Base-by-base conservation (phyloP, 2,329 filamentous ascomycete genomes). In the Ophiostoma triangulosporum region DNA sequence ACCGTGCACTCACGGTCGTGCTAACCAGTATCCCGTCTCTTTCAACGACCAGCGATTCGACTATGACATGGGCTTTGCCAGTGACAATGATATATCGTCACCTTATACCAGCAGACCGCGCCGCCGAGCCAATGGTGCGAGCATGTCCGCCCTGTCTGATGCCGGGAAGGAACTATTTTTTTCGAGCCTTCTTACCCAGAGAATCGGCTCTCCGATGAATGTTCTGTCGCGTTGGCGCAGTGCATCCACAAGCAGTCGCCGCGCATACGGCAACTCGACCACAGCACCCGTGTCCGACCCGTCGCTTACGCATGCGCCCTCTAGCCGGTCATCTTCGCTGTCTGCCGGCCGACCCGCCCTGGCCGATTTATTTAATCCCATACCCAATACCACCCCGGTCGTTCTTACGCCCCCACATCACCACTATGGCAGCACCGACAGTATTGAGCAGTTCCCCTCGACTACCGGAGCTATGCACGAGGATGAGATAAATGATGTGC, bases 251-350 rank as follows among this genome's bases (percentile, higher is more conserved):
- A 67, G 64, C 26, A 71, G 70, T 35, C 71, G 71, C 56, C 70
- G 71, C 33, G 64, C 69, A n/a, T 72, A 70, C 52, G 64, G 69
- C 14, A 70, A 72, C 46, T 68, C 73, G 12, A 74, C 71, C 5
- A 52, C 51, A 1, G 57, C 57, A 0, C 85, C 88, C 0, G 83
- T 84, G 57, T 95, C 93, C 40, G 91, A 96, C 62, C 76, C 91
- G 24, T 87, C 83, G 17, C 60, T 73, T 17, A 84, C 83, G 2
- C 73, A 77, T 49, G 76, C 81, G 7, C 75, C 83, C 3, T 91
- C 88, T 3, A 86, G 87, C 61, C 79, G 86, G 52, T 86, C 88
- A 1, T 89, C 87, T 1, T 90, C 85, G n/a, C 72, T 86, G 52
- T 88, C 86, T 76, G 32, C 78, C 80, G 1, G 70, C 72, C 56